Evolutionary conservation across 1,284 basidiomycete genomes (phyloP).

Genomic region (Neolentinus lepideus): DNA sequence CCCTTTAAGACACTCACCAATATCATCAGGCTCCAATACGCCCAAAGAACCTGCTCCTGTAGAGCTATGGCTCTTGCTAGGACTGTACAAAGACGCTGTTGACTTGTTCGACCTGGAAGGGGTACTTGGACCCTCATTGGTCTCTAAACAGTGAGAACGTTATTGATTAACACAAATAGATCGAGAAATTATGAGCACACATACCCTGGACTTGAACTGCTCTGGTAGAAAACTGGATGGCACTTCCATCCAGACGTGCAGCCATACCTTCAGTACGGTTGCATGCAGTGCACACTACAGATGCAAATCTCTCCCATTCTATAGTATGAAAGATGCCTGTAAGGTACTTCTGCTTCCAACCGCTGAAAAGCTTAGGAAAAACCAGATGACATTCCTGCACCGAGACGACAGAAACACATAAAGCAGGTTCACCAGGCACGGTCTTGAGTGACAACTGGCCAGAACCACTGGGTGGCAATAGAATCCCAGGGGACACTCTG

Average conservation of each 20-base stretch:
- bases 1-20: not conserved
- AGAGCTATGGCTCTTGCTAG: too few species aligned
- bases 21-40: not conserved
- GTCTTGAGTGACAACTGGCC: not conserved
- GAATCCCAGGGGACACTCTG: not conserved
- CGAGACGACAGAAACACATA: not conserved
- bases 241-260: not conserved
- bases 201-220: not conserved
- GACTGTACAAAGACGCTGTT: not conserved
- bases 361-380: not conserved
- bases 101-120: too few species aligned
- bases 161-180: not conserved
- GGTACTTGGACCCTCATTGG: not conserved
- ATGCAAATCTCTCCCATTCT: not conserved
- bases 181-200: too few species aligned
- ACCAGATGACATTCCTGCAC: not conserved
- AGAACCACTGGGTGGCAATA: not conserved
- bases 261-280: not conserved
- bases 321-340: not conserved
- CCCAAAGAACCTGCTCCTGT: too few species aligned
- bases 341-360: not conserved
- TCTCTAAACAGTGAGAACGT: not conserved
- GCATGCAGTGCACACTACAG: not conserved
- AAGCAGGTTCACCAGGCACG: not conserved
- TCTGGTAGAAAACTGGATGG: not conserved